Evolutionary conservation across 1,139 yeast genomes (phyloP).

Genomic region (Saccharomycopsis hybrid): DNA sequence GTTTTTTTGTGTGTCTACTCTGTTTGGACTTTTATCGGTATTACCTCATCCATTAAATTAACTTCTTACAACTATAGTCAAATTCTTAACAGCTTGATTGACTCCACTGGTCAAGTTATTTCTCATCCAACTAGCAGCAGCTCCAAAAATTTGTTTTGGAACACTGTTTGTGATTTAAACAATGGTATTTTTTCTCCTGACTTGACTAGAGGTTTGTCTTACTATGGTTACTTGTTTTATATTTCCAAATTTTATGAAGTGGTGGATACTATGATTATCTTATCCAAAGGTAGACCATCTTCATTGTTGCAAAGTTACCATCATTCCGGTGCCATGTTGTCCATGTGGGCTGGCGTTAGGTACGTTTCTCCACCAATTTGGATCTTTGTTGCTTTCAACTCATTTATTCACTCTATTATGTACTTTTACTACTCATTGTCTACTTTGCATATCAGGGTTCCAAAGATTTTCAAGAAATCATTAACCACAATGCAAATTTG

Average conservation of each 20-base stretch:
- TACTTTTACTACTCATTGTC: slow-evolving; percentile 64
- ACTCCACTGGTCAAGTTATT: slow-evolving; percentile 10
- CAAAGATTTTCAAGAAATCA: slow-evolving; percentile 49
- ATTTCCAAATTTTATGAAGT: slow-evolving; percentile 70
- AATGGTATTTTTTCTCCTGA: slow-evolving; percentile 49
- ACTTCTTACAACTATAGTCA: slow-evolving; percentile 30
- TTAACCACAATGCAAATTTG: slow-evolving; percentile 66
- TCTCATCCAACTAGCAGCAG: neutral
- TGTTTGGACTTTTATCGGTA: slow-evolving; percentile 66
- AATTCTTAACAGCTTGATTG: slow-evolving; percentile 23
- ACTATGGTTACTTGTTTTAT: slow-evolving; percentile 64
- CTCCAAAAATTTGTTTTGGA: slow-evolving; percentile 40
- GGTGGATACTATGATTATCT: slow-evolving; percentile 59
- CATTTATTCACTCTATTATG: slow-evolving; percentile 72
- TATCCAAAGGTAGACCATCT: slow-evolving; percentile 64
- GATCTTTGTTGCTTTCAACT: slow-evolving; percentile 76
- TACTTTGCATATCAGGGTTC: slow-evolving; percentile 55
- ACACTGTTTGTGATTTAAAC: slow-evolving; percentile 54
- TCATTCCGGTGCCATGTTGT: slow-evolving; percentile 78
- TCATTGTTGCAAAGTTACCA: slow-evolving; percentile 69
- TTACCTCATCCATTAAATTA: slow-evolving; percentile 44
- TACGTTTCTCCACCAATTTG: slow-evolving; percentile 72
- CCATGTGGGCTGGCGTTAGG: slow-evolving; percentile 78
- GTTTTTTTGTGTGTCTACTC: slow-evolving; percentile 58
- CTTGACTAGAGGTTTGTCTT: slow-evolving; percentile 41